Conservation (phyloP, 768 basidiomycete species). For the Pisolithus albus region DNA sequence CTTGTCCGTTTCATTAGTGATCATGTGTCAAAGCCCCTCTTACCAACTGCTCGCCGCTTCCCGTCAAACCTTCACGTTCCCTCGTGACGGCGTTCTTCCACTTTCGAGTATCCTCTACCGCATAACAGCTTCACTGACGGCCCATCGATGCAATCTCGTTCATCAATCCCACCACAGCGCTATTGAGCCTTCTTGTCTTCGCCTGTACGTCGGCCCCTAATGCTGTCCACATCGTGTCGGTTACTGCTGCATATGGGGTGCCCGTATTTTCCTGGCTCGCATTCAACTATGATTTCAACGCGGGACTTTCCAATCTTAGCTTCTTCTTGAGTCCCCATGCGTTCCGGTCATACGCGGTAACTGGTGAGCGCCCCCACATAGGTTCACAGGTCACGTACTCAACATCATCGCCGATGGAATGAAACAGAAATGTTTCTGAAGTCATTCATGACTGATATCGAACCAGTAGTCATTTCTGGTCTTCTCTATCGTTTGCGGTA, state of each 20-base stretch:
- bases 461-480: too few relatives aligned
- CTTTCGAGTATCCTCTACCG: conserved; percentile 33
- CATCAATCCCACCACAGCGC: conserved; percentile 28
- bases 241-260: conserved; percentile 40
- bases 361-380: conserved; percentile 30
- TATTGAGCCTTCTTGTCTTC: conserved; percentile 50
- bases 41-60: conserved; percentile 42
- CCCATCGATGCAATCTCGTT: conserved; percentile 60
- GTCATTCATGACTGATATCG: too few relatives aligned
- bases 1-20: neutral
- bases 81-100: conserved; percentile 50
- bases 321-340: conserved; percentile 26
- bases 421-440: too few relatives aligned
- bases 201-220: conserved; percentile 32
- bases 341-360: neutral
- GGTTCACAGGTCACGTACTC: conserved; percentile 65
- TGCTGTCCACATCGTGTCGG: too few relatives aligned
- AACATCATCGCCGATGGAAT: conserved; percentile 27
- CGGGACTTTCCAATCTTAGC: conserved; percentile 45
- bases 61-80: conserved; percentile 52
- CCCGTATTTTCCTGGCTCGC: conserved; percentile 46
- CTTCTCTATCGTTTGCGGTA: too few relatives aligned
- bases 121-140: conserved; percentile 42
- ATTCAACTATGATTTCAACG: conserved; percentile 39
- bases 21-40: neutral